A percentile compares a stretch with the other conserved stretches of the same genome.
phyloP scores from a whole-genome alignment of 805 yeast genomes.

The Nadsonia fulvescens region DNA sequence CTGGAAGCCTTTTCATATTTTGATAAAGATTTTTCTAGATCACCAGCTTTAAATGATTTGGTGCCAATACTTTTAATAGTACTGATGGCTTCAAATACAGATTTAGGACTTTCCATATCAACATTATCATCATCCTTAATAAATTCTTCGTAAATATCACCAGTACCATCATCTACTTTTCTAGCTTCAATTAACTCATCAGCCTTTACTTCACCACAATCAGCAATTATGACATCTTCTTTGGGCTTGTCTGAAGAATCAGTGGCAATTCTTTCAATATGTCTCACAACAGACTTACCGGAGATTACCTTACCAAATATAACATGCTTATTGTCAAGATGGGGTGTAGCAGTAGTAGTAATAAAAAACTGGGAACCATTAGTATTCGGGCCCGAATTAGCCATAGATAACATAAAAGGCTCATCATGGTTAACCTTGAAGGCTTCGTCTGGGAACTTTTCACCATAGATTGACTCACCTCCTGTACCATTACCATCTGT shows the following conservation, averaged over 20 bases:
- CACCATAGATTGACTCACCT: constrained; percentile 71
- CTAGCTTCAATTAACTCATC: constrained; percentile 32
- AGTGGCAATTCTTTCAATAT: constrained; percentile 55
- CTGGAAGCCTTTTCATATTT: constrained; percentile 62
- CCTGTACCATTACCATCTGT: constrained; percentile 59
- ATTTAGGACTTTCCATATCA: constrained; percentile 30
- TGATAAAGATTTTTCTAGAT: constrained; percentile 33
- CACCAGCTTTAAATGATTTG: constrained; percentile 48
- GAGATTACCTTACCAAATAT: constrained; percentile 80
- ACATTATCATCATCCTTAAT: constrained; percentile 56
- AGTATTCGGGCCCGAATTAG: constrained; percentile 89
- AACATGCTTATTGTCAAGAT: constrained; percentile 87
- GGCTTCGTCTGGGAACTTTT: constrained; percentile 80
- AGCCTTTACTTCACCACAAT: constrained; percentile 59
- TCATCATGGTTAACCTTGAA: constrained; percentile 57
- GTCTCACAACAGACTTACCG: constrained; percentile 68
- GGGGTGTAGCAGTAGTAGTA: constrained; percentile 87
- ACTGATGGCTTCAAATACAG: constrained; percentile 49
- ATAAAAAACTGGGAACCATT: constrained; percentile 93
- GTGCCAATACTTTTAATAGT: constrained; percentile 66
- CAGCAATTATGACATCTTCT: constrained; percentile 49
- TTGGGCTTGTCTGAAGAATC: constrained; percentile 53
- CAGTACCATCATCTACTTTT: constrained; percentile 54
- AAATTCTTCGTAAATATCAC: constrained; percentile 62
- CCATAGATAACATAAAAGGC: constrained; percentile 89